phyloP scores from a whole-genome alignment of 2,329 filamentous ascomycete species.

The Penicillium sp. region DNA sequence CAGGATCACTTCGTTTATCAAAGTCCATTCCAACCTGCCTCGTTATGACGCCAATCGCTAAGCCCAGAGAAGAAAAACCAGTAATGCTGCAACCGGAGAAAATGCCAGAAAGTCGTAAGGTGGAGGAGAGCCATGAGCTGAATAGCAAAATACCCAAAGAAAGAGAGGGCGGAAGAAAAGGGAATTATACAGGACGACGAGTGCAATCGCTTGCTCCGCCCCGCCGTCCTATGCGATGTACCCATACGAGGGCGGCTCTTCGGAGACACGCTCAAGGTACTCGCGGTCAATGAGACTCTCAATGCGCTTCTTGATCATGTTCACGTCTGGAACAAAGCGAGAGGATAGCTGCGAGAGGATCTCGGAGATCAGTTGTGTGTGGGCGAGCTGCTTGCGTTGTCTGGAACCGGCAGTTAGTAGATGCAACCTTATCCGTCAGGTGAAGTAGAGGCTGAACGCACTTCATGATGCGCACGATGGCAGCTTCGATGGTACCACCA shows the following conservation, averaged over 20 bases:
- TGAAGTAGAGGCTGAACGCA: slow-evolving; percentile 24
- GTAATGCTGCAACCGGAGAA: slow-evolving; percentile 4
- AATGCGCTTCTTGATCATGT: slow-evolving; percentile 54
- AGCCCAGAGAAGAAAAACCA: slow-evolving; percentile 11
- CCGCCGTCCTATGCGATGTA: slow-evolving; percentile 42
- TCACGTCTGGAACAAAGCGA: slow-evolving; percentile 52
- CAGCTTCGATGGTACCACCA: slow-evolving; percentile 51
- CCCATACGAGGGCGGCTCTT: slow-evolving; percentile 46
- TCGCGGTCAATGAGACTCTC: slow-evolving; percentile 55
- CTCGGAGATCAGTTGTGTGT: slow-evolving; percentile 51
- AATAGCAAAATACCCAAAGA: too few relatives aligned
- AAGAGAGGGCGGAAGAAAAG: background rate
- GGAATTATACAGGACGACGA: too few relatives aligned
- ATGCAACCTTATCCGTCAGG: background rate
- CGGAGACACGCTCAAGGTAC: slow-evolving; percentile 48
- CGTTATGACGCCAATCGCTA: slow-evolving; percentile 25
- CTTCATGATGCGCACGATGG: slow-evolving; percentile 56
- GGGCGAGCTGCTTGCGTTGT: slow-evolving; percentile 49
- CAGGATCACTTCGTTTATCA: slow-evolving; percentile 7
- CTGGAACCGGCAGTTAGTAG: slow-evolving; percentile 26
- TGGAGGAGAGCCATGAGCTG: background rate
- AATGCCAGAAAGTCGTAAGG: background rate
- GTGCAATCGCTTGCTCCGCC: background rate
- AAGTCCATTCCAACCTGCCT: slow-evolving; percentile 6
- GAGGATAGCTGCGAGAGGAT: slow-evolving; percentile 49